Evolutionary conservation across 345 rosid species (phyloP).

Genomic region (Salix suchowensis): DNA sequence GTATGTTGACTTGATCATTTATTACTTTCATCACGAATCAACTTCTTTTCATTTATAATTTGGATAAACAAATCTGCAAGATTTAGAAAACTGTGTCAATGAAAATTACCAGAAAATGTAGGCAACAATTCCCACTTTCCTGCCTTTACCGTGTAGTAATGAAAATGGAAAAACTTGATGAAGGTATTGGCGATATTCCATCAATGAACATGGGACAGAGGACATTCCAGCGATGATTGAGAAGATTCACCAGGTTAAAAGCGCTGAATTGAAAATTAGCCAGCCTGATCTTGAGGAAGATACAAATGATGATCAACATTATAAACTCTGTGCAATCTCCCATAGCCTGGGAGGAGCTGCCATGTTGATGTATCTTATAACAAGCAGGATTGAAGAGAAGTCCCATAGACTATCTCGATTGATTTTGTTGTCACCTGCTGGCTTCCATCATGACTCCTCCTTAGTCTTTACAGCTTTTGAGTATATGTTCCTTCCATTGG

Average conservation of each 20-base stretch:
- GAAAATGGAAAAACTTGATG: background rate
- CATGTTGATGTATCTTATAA: constrained; percentile 69
- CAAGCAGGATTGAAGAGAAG: constrained; percentile 57
- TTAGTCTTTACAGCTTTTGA: constrained; percentile 54
- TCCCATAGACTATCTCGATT: constrained; percentile 83
- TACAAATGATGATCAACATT: constrained; percentile 52
- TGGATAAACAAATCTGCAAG: background rate
- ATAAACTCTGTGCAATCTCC: constrained; percentile 79
- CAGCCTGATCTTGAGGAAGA: constrained; percentile 59
- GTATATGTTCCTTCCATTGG: constrained; percentile 46
- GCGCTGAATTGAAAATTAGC: constrained; percentile 61
- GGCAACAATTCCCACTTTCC: background rate
- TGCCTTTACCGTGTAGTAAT: background rate
- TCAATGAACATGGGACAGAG: constrained; percentile 88
- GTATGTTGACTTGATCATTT: constrained; percentile 38
- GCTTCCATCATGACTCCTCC: constrained; percentile 79
- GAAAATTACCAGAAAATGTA: background rate
- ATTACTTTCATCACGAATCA: background rate
- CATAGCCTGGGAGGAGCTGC: constrained; percentile 99
- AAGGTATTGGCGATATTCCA: constrained; percentile 89
- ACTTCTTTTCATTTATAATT: background rate
- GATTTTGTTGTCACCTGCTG: constrained; percentile 85
- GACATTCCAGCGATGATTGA: constrained; percentile 95
- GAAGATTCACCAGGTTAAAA: constrained; percentile 84
- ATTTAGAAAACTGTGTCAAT: background rate